These are phyloP conservation scores for Trypanosoma conorhini DNA, from an alignment of 208 protist genomes.

Conservation along the genomic window DNA sequence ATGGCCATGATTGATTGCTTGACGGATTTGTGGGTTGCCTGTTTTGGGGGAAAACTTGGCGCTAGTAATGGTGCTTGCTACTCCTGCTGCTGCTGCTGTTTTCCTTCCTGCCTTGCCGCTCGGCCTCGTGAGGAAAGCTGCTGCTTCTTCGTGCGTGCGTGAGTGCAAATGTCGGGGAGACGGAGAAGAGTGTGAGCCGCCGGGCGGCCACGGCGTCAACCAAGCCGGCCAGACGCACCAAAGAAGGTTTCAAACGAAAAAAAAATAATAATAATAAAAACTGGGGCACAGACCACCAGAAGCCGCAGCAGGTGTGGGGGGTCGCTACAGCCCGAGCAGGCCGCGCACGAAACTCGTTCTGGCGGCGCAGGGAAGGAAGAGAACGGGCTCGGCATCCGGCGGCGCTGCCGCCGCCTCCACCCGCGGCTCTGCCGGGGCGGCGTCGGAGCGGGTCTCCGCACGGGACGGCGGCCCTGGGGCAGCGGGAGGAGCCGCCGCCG, in stretches of 20 bases:
- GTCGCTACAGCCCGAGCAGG: slow-evolving; percentile 35
- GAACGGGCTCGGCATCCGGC: slow-evolving; percentile 14
- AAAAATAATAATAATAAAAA: slow-evolving; percentile 16
- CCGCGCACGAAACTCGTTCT: slow-evolving; percentile 46
- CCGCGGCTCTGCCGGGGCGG: background rate
- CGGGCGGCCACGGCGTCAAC: background rate
- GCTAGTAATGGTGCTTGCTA: background rate
- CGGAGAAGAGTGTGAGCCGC: background rate
- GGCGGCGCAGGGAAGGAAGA: slow-evolving; percentile 39
- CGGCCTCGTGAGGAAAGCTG: background rate
- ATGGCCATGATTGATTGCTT: slow-evolving; percentile 63
- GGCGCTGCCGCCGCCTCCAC: background rate
- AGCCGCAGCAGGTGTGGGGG: background rate
- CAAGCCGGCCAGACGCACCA: slow-evolving; percentile 13
- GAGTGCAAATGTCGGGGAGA: background rate
- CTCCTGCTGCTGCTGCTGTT: slow-evolving; percentile 4
- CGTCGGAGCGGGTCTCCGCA: background rate
- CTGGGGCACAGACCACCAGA: too few relatives aligned
- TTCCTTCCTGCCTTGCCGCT: background rate
- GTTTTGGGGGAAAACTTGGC: background rate
- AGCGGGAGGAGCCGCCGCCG: background rate
- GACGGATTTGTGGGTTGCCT: background rate
- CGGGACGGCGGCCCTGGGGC: background rate
- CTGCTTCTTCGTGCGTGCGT: background rate
- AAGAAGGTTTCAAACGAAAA: slow-evolving; percentile 12